Evolutionary conservation across 2,329 filamentous ascomycete species (phyloP).

Genomic region (Fusarium dlaminii): DNA sequence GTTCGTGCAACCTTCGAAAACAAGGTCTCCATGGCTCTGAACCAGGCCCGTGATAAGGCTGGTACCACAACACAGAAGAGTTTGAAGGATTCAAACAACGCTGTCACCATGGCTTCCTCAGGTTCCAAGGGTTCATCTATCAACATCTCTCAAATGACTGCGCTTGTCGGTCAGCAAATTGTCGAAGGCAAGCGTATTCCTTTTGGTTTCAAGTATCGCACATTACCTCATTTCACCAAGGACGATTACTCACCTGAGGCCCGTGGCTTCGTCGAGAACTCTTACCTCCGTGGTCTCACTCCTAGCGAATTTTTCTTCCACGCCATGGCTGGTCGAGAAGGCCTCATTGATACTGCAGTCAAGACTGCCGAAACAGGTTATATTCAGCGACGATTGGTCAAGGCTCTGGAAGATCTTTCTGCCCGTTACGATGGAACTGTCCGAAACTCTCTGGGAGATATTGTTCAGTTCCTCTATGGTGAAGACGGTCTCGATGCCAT

Average conservation of each 20-base stretch:
- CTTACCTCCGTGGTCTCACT: conserved; percentile 93
- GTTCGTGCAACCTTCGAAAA: conserved; percentile 98
- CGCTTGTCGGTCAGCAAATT: conserved; percentile 96
- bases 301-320: conserved; percentile 99
- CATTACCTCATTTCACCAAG: conserved; percentile 97
- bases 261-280: conserved; percentile 98
- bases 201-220: conserved; percentile 98
- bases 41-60: conserved; percentile 95
- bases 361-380: conserved; percentile 99
- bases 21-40: conserved; percentile 92
- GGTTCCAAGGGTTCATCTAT: conserved; percentile 99
- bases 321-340: conserved; percentile 99
- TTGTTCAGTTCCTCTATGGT: conserved; percentile 97
- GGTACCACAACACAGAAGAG: conserved; percentile 92
- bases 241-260: conserved; percentile 98
- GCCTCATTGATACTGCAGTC: conserved; percentile 99
- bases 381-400: conserved; percentile 97
- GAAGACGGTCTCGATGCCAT: conserved; percentile 96
- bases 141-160: conserved; percentile 99
- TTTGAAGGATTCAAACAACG: conserved; percentile 96
- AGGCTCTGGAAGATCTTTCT: conserved; percentile 96
- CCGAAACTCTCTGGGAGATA: conserved; percentile 93
- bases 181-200: conserved; percentile 99
- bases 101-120: conserved; percentile 93
- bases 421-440: conserved; percentile 98